A percentile compares a stretch with the other conserved stretches of the same genome.
Evolutionary conservation across 1,139 yeast genomes (phyloP).

Genomic region (Candida labiduridarum): DNA sequence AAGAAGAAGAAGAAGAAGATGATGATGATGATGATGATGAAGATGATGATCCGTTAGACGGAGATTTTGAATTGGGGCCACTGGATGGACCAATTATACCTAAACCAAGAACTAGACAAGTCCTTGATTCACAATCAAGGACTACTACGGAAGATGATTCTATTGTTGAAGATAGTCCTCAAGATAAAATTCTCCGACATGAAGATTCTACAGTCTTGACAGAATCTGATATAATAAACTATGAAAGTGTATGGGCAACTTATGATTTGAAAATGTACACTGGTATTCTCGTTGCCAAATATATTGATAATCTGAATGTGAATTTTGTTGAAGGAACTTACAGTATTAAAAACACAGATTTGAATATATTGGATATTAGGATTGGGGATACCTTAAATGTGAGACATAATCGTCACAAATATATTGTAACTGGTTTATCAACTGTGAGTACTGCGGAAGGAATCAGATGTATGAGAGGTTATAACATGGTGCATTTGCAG

Average conservation of each 20-base stretch:
- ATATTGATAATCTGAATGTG: constrained; percentile 30
- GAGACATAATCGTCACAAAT: constrained; percentile 22
- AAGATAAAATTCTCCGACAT: constrained; percentile 17
- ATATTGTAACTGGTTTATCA: constrained; percentile 49
- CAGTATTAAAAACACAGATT: constrained; percentile 30
- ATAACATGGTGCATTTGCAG: constrained; percentile 45
- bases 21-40: constrained; percentile 5
- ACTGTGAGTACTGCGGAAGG: constrained; percentile 17
- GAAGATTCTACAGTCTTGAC: constrained; percentile 24
- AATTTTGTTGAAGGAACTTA: constrained; percentile 36
- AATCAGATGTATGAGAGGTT: constrained; percentile 62
- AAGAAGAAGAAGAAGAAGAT: constrained; percentile 1
- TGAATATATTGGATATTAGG: constrained; percentile 37
- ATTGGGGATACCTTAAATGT: constrained; percentile 35
- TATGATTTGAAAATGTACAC: constrained; percentile 39
- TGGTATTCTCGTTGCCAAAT: constrained; percentile 25
- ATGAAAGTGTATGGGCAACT: constrained; percentile 40
- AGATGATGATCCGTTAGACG: constrained; percentile 4
- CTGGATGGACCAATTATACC: constrained; percentile 10
- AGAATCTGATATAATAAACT: constrained; percentile 20
- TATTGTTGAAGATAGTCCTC: constrained; percentile 8
- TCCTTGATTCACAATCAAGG: constrained; percentile 14
- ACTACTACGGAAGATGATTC: constrained; percentile 5
- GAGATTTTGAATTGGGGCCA: neutral
- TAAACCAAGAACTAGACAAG: constrained; percentile 12